Conservation (phyloP, 148 eudicot species). For the Fallopia convolvulus region DNA sequence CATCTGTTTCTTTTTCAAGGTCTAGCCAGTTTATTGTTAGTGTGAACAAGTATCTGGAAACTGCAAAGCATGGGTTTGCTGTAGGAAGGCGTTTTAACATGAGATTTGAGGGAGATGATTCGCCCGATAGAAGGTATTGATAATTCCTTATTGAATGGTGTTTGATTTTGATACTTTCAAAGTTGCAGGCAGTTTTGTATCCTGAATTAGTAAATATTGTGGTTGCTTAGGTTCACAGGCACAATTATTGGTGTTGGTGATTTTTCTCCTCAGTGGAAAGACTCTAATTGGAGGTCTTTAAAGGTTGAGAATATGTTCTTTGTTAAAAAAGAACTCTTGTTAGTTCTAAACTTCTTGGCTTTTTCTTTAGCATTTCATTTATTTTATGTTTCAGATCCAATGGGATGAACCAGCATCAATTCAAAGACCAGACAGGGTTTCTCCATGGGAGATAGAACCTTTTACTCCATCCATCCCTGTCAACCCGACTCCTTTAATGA, state of each 20-base stretch:
- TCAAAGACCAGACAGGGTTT: conserved; percentile 68
- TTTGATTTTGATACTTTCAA: not conserved
- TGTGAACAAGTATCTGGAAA: conserved; percentile 65
- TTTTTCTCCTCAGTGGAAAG: conserved; percentile 55
- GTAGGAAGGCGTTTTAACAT: conserved; percentile 77
- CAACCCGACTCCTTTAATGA: conserved; percentile 30
- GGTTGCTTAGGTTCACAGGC: conserved; percentile 56
- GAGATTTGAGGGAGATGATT: conserved; percentile 90
- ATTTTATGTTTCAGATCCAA: conserved; percentile 45
- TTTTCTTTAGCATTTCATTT: not conserved
- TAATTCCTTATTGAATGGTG: not conserved
- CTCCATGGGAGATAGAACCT: conserved; percentile 93
- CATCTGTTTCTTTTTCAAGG: not conserved
- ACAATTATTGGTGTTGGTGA: conserved; percentile 72
- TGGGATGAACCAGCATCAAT: conserved; percentile 85
- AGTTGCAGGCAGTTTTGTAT: not conserved
- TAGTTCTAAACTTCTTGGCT: not conserved
- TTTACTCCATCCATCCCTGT: conserved; percentile 42
- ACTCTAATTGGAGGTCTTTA: conserved; percentile 74
- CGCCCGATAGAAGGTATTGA: conserved; percentile 70
- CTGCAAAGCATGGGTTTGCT: conserved; percentile 44
- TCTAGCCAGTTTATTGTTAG: conserved; percentile 50
- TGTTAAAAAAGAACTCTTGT: not conserved
- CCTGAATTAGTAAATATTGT: not conserved
- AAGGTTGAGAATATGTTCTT: conserved; percentile 39